Conservation (phyloP, 2,329 filamentous ascomycete species). For the Lasiodiplodia gonubiensis region DNA sequence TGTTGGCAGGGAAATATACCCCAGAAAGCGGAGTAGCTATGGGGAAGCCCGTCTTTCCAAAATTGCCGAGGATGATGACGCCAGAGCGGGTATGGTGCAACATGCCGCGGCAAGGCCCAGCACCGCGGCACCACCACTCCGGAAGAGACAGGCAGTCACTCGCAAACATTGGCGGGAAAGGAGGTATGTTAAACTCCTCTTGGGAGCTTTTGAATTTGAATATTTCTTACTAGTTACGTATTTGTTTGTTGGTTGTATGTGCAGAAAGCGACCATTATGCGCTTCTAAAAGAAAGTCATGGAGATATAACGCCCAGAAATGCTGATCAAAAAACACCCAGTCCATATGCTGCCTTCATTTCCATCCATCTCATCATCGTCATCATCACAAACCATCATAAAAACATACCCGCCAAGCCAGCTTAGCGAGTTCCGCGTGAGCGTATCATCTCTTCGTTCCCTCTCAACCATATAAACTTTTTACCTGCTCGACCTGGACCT, state of each 20-base stretch:
- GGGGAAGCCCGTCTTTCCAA: not conserved
- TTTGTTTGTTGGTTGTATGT: conserved; percentile 3
- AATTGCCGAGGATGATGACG: conserved; percentile 23
- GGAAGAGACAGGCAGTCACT: not conserved
- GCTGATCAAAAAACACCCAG: conserved; percentile 17
- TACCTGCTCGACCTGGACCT: conserved; percentile 24
- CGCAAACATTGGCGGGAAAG: not conserved
- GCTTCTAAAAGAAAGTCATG: not conserved
- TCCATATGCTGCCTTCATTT: conserved; percentile 11
- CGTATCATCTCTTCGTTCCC: conserved; percentile 3
- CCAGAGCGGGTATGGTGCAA: not conserved
- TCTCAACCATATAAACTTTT: not conserved
- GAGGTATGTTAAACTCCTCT: not conserved
- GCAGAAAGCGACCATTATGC: conserved; percentile 7
- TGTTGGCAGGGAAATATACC: conserved; percentile 1
- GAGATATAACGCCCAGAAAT: conserved; percentile 24
- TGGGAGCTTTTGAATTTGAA: conserved; percentile 1
- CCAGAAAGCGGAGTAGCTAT: conserved; percentile 17
- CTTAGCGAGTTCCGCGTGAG: conserved; percentile 14
- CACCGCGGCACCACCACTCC: conserved; percentile 3
- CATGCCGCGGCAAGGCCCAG: conserved; percentile 14
- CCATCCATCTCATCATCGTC: conserved; percentile 15
- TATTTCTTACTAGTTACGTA: conserved; percentile 17
- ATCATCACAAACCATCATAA: conserved; percentile 25
- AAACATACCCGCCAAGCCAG: conserved; percentile 14